Evolutionary conservation across 2,329 filamentous ascomycete species (phyloP), one percentile per base, ranked within the genome.

Genomic region (Albophoma yamanashiensis): DNA sequence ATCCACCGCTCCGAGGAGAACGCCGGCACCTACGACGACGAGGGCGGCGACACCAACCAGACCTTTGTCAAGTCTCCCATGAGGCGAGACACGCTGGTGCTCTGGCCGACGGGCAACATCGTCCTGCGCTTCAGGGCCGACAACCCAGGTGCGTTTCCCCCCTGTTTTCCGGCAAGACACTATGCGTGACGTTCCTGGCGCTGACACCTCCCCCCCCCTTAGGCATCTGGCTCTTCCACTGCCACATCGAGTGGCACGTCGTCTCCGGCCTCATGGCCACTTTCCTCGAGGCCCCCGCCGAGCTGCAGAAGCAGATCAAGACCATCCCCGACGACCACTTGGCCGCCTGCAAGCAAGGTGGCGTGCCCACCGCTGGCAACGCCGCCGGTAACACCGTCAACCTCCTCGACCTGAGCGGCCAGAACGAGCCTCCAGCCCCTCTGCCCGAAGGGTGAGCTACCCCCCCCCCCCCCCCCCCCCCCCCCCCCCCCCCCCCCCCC

Each of bases 241-340:
- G 89, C 73, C 89, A 93, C 70, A 87, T 92, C 58, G 88, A 90
- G 68, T 93, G 88, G 88, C 88, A 91, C 69, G 77, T 89, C 60
- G 75, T 80, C 1, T 84, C 84, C 3, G 88, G 88, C n/a, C 77
- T 91, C 2, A 76, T 84, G 4, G 81, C 85, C 31, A 85, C 84
- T 1, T 81, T 90, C 64, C 72, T 89, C 62, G 86, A 88, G 71
- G 81, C 83, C 0, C 86, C 86, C 0, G 68, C 80, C 4, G 79
- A 84, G 22, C 69, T 94, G 0, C 89, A 92, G 67, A 71, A 81
- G 61, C 75, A 72, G 0, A 65, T 88, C 40, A 75, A 73, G 42
- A 75, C 73, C 0, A 82, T 95, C 25, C 89, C 89, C 0, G 65
- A 78, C 17, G 73, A 82, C 58, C 84, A 86, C 62, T 71, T 79